Conservation (phyloP, 129 eudicot genomes). For the Glebionis coronaria region DNA sequence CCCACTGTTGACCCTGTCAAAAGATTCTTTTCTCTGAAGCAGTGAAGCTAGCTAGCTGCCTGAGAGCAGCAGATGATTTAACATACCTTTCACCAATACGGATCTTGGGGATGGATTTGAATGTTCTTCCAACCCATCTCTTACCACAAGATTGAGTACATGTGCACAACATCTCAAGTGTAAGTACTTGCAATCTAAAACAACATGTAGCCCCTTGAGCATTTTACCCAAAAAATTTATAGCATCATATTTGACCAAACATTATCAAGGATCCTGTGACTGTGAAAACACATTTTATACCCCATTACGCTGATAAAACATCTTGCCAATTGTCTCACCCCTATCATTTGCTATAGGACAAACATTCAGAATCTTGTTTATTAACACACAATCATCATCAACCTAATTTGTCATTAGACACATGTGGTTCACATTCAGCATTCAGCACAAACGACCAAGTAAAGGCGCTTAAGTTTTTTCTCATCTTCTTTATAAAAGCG, state of each 20-base stretch:
- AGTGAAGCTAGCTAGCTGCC: background rate
- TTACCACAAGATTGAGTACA: background rate
- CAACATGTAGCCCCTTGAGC: background rate
- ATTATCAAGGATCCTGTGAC: background rate
- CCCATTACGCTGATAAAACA: background rate
- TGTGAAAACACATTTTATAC: background rate
- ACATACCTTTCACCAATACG: background rate
- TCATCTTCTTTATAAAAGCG: background rate
- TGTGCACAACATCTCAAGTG: slow-evolving; percentile 10
- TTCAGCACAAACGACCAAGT: background rate
- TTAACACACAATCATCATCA: background rate
- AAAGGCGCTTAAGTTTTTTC: background rate
- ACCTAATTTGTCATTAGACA: background rate
- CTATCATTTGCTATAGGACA: background rate
- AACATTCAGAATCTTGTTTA: background rate
- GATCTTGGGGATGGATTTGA: background rate
- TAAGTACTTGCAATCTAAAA: background rate
- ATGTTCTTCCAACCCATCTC: slow-evolving; percentile 1
- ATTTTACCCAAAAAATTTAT: background rate
- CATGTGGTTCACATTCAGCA: background rate
- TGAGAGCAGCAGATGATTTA: slow-evolving; percentile 1
- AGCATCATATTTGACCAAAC: background rate
- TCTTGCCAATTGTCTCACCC: background rate
- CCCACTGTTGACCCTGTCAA: background rate
- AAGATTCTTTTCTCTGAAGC: too few relatives aligned